phyloP scores from a whole-genome alignment of 2,329 filamentous ascomycete species.

The Fusarium nelsonii region DNA sequence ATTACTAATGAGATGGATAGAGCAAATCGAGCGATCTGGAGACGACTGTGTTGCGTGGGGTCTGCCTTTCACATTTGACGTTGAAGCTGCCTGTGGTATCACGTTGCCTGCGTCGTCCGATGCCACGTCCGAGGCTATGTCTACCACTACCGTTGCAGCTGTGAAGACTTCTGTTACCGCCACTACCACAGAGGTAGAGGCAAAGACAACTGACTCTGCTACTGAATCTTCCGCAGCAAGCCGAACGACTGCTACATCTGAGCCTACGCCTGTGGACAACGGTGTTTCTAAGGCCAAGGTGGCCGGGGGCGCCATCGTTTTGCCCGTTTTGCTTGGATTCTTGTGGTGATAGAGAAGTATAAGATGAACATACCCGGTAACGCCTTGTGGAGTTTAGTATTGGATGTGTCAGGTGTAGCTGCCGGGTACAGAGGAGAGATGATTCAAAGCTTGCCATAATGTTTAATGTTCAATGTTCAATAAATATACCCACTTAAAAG shows the following conservation, averaged over 20 bases:
- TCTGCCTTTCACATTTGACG: conserved; percentile 2
- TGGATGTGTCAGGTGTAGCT: background rate
- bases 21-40: background rate
- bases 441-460: no score
- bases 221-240: background rate
- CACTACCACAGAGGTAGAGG: background rate
- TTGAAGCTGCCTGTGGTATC: conserved; percentile 13
- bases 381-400: background rate
- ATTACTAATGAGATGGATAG: background rate
- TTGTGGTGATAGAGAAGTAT: background rate
- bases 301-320: background rate
- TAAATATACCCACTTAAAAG: no score
- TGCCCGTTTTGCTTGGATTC: background rate
- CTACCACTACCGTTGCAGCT: background rate
- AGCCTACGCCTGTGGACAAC: background rate
- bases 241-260: background rate
- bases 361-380: background rate
- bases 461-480: background rate
- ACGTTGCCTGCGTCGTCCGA: background rate
- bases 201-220: background rate
- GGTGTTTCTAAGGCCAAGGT: background rate
- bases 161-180: background rate
- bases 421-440: background rate
- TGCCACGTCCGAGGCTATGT: background rate
- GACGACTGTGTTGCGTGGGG: background rate